Conservation (phyloP, 169 alveolate species). For the Cryptosporidium sp. region DNA sequence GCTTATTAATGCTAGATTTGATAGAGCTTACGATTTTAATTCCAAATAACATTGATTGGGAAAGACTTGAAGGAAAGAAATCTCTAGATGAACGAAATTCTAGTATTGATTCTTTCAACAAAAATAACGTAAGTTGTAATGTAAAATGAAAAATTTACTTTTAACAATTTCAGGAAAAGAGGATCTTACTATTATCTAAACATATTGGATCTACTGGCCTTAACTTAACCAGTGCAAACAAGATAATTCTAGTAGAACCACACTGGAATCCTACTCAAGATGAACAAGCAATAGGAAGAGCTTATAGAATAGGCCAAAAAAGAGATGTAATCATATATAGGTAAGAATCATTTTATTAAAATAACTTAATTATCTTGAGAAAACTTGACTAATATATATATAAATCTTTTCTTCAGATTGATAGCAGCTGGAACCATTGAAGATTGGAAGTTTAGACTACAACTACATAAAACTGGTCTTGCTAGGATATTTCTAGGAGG, state of each 20-base stretch:
- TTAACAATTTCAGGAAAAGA: conserved; percentile 16
- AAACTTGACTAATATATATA: not conserved
- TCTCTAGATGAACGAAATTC: conserved; percentile 13
- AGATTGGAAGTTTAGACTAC: conserved; percentile 71
- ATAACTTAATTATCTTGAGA: not conserved
- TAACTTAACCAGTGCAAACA: conserved; percentile 86
- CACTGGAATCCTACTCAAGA: conserved; percentile 89
- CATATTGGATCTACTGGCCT: conserved; percentile 87
- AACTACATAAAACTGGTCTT: conserved; percentile 66
- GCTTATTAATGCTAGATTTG: conserved; percentile 44
- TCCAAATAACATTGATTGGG: conserved; percentile 61
- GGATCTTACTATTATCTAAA: conserved; percentile 86
- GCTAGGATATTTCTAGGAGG: conserved; percentile 39
- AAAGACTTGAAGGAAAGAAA: conserved; percentile 54
- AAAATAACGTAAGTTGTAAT: conserved; percentile 32
- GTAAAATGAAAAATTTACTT: not conserved
- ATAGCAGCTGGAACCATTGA: conserved; percentile 56
- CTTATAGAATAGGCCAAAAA: conserved; percentile 87
- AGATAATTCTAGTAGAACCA: conserved; percentile 87
- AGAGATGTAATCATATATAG: conserved; percentile 85
- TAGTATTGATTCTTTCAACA: conserved; percentile 25
- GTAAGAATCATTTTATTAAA: conserved; percentile 47
- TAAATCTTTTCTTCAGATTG: not conserved
- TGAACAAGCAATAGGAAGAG: conserved; percentile 87
- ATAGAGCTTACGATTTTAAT: conserved; percentile 43